Percentiles rank a stretch among this genome's conserved stretches.
phyloP scores from a whole-genome alignment of 148 eudicot genomes.

The Chenopodium berlandieri region DNA sequence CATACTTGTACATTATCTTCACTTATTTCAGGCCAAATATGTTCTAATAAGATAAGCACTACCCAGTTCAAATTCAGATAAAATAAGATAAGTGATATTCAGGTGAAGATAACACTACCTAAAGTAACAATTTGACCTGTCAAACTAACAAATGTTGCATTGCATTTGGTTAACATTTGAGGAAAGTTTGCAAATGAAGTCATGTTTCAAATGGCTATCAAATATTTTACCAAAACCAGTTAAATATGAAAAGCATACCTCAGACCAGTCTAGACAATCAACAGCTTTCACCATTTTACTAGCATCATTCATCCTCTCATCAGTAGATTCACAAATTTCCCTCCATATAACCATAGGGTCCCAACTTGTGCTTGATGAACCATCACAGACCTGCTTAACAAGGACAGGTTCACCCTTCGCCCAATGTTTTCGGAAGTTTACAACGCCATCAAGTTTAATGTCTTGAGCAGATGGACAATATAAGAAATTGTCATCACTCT shows the following conservation, averaged over 20 bases:
- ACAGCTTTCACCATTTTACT: constrained; percentile 74
- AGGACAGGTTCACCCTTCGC: constrained; percentile 72
- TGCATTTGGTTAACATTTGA: background rate
- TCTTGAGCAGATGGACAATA: constrained; percentile 66
- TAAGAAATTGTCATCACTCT: constrained; percentile 53
- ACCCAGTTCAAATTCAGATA: no score
- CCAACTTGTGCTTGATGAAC: constrained; percentile 63
- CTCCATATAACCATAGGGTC: constrained; percentile 83
- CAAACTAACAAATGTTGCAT: constrained; percentile 4
- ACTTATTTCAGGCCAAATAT: no score
- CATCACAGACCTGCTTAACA: constrained; percentile 68
- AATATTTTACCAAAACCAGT: background rate
- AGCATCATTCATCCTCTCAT: constrained; percentile 68
- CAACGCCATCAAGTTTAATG: constrained; percentile 64
- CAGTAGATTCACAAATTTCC: constrained; percentile 65
- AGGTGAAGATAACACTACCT: no score
- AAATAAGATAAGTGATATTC: no score
- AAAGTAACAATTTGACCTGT: background rate
- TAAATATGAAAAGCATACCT: constrained; percentile 46
- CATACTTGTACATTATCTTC: no score
- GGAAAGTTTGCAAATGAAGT: constrained; percentile 2
- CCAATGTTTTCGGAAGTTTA: constrained; percentile 73
- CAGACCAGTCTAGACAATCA: constrained; percentile 73
- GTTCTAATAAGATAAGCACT: no score
- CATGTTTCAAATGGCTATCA: constrained; percentile 2